Evolutionary conservation across 1,139 yeast genomes (phyloP), one percentile per base, ranked within the genome.

Genomic region (Eremothecium cymbalariae): DNA sequence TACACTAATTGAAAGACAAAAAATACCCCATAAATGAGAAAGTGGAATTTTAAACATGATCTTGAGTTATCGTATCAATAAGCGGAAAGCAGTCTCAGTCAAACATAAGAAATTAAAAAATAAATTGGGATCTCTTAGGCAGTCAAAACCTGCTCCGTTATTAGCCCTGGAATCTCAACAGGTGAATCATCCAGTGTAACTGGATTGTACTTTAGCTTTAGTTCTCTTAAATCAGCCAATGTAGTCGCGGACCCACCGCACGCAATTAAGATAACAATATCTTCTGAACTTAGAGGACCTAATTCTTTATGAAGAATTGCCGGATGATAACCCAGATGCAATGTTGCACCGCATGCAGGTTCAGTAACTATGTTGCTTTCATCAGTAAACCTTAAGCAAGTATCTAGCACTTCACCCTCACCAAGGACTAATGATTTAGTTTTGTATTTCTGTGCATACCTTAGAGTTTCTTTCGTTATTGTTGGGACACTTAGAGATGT

Each of bases 271-370:
- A 77, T 68, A 1, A 77, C 62, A 4, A 70, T 65, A 38, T 76
- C 81, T 28, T 72, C 72, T 2, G 57, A 37, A 1, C 47, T 38
- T 36, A 72, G 55, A 4, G 28, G 18, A 1, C 57, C 59, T 26
- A 65, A 54, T 19, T 53, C 48, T 8, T 52, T 46, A 27, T 53
- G 53, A 15, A 72, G 45, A 16, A 65, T 45, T 6, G 61, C 60
- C 6, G 56, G 48, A 32, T 67, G 57, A 48, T 72, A 72, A 2
- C 69, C 64, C 6, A 71, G 59, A 12, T 77, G 70, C 19, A 79
- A 47, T 0, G 85, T 69, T 2, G 84, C 86, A 8, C 85, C 86
- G 60, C 88, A 80, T 1, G 88, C 85, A 0, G 86, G 85, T 50
- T 80, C 88, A 0, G 76, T 74, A 6, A 76, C 60, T 33, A 68